Evolutionary conservation across 2,329 filamentous ascomycete species (phyloP).

Genomic region (Ophiostoma himal-ulmi): DNA sequence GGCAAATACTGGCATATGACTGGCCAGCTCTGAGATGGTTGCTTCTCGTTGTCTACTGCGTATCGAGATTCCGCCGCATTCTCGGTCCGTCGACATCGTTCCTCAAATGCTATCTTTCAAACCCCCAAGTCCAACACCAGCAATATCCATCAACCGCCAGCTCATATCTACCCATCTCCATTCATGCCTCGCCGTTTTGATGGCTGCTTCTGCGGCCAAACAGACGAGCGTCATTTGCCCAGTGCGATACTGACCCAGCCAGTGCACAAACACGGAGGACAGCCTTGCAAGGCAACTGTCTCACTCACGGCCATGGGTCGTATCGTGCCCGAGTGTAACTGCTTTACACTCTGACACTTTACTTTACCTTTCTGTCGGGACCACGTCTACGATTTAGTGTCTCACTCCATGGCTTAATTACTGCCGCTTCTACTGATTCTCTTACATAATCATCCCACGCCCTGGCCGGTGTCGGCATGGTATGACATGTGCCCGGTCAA

Average conservation of each 20-base stretch:
- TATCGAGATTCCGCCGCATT: too few species aligned
- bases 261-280: slow-evolving; percentile 3
- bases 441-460: slow-evolving; percentile 9
- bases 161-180: neutral
- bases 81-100: neutral
- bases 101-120: neutral
- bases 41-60: neutral
- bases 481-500: neutral
- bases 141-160: neutral
- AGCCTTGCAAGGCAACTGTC: slow-evolving; percentile 5
- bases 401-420: neutral
- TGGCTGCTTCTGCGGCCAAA: neutral
- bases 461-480: neutral
- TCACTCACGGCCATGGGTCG: neutral
- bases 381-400: neutral
- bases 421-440: neutral
- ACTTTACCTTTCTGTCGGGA: neutral
- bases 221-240: neutral
- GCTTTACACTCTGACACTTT: neutral
- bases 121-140: neutral
- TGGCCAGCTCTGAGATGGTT: neutral
- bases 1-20: neutral
- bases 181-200: neutral
- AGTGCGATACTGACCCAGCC: neutral
- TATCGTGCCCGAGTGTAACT: neutral